Percentiles rank a stretch among this genome's conserved stretches.
These are phyloP conservation scores for Sclerotinia borealis DNA, from an alignment of 2,329 filamentous ascomycete genomes.

Conservation along the genomic window DNA sequence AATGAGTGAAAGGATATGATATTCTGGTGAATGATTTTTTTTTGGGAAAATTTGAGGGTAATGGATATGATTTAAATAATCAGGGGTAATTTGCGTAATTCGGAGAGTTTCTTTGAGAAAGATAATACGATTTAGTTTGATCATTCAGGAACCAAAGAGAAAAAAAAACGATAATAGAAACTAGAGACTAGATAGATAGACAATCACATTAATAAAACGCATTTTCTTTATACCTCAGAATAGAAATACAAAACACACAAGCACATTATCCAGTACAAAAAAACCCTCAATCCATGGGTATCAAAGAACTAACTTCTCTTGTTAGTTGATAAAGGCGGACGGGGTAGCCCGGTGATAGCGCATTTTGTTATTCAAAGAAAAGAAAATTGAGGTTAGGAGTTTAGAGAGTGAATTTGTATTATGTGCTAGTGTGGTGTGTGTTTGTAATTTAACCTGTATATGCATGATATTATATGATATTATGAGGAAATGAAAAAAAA, in stretches of 20 bases:
- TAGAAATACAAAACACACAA: background rate
- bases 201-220: background rate
- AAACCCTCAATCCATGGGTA: background rate
- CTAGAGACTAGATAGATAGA: background rate
- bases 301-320: background rate
- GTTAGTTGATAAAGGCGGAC: background rate
- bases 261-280: background rate
- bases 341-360: background rate
- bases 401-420: background rate
- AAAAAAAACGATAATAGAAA: background rate
- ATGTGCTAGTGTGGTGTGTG: no score
- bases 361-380: background rate
- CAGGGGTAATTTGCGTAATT: background rate
- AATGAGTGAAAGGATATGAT: background rate
- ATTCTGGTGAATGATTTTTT: background rate
- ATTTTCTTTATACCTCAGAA: background rate
- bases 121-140: no score
- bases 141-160: background rate
- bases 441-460: no score
- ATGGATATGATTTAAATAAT: background rate
- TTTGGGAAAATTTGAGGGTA: background rate
- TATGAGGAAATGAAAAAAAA: no score
- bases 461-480: no score
- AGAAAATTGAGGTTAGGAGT: no score
- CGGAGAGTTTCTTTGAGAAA: background rate